Base-by-base conservation (phyloP, 441 rosid genomes). In the Metrosideros polymorpha region DNA sequence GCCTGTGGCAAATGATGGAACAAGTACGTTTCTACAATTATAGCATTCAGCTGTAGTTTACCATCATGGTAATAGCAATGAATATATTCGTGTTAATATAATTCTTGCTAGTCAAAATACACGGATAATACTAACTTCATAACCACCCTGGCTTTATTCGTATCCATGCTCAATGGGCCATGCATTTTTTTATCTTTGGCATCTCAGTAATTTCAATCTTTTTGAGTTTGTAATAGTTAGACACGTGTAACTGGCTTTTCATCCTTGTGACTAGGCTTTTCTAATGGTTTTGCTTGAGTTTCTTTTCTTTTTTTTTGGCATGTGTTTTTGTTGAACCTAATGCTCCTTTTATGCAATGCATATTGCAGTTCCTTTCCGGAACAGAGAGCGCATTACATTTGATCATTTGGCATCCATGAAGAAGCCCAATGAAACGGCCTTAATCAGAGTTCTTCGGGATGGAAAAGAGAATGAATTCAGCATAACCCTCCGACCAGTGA, bases 371-470 rank as follows among this genome's bases (percentile, higher is more conserved):
- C 95, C 95, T 92, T 94, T 96, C 87, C 93, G 95, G 83, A 95
- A 95, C 89, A 92, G 96, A 91, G 97, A 94, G 89, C 92, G 95
- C 85, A 95, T 97, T 84, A 95, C 98, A 88, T 95, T 95, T 84
- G 98, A 96, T 91, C 95, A 97, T 90, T 88, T 97, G 89, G 95
- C 94, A 86, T 96, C 98, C 29, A 96, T 96, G 98, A 97, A 97
- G 92, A 97, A 95, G 91, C 96, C 95, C 75, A 86, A 93, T 76
- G 98, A 95, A 87, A 92, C 92, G 29, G 96, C 95, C 50, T 25
- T 91, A 83, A 82, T 95, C 82, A 91, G 91, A 91, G 92, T 96
- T 84, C 88, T 94, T 91, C 94, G 97, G 91, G 94, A 91, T 85
- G 95, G 94, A 53, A 86, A 88, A 85, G 93, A 94, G 88, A 92